Conservation (phyloP, 2,329 filamentous ascomycete species). For the Fusarium nematophilum region DNA sequence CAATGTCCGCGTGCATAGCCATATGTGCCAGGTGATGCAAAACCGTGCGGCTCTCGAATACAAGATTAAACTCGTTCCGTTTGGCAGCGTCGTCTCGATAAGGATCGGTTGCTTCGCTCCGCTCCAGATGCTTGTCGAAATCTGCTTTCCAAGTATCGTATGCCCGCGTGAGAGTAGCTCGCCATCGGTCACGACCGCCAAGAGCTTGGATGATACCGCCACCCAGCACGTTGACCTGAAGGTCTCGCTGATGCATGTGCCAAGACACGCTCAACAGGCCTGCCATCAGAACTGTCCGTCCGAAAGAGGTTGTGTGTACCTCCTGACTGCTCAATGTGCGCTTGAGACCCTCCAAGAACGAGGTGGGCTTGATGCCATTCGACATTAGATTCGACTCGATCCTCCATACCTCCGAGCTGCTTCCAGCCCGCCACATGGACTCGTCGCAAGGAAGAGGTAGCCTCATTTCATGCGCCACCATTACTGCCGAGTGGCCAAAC, state of each 20-base stretch:
- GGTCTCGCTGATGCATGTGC: slow-evolving; percentile 97
- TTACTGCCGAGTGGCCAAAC: slow-evolving; percentile 96
- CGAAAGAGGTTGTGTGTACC: slow-evolving; percentile 93
- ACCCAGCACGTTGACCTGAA: slow-evolving; percentile 88
- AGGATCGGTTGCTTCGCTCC: slow-evolving; percentile 64
- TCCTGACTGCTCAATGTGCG: slow-evolving; percentile 85
- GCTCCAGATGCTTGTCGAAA: slow-evolving; percentile 84
- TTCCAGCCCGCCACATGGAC: slow-evolving; percentile 89
- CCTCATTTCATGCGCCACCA: slow-evolving; percentile 96
- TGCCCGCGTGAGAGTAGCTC: slow-evolving; percentile 82
- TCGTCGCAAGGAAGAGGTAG: slow-evolving; percentile 94
- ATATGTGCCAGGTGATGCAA: slow-evolving; percentile 95
- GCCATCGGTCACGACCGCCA: slow-evolving; percentile 92
- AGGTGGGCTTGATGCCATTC: slow-evolving; percentile 84
- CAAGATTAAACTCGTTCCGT: slow-evolving; percentile 71
- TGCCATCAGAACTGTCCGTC: slow-evolving; percentile 92
- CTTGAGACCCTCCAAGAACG: slow-evolving; percentile 92
- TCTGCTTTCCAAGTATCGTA: slow-evolving; percentile 95
- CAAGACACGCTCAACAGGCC: slow-evolving; percentile 93
- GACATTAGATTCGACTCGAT: slow-evolving; percentile 84
- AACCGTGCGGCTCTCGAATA: slow-evolving; percentile 89
- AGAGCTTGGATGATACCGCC: slow-evolving; percentile 78
- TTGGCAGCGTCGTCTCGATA: slow-evolving; percentile 67
- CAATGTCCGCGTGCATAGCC: slow-evolving; percentile 96
- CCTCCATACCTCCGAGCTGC: slow-evolving; percentile 84